Evolutionary conservation across 129 eudicot genomes (phyloP).

Genomic region (Glebionis coronaria): DNA sequence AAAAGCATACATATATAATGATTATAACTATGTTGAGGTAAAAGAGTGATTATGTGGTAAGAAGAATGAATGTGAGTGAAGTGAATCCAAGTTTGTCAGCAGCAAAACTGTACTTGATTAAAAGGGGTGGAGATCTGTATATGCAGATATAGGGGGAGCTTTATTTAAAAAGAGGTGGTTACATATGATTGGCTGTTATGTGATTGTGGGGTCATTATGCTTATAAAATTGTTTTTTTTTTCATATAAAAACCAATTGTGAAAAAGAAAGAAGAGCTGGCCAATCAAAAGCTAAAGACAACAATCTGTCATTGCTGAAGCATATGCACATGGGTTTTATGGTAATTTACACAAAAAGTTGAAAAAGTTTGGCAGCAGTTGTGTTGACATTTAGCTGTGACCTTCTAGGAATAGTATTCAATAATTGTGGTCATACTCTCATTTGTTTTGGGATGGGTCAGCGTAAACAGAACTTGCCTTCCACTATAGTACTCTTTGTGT

Average conservation of each 20-base stretch:
- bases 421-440: conserved; percentile 22
- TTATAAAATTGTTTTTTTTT: conserved; percentile 7
- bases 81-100: conserved; percentile 46
- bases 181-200: conserved; percentile 54
- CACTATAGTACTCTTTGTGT: conserved; percentile 10
- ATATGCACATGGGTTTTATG: conserved; percentile 38
- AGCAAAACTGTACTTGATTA: conserved; percentile 43
- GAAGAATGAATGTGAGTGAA: conserved; percentile 17
- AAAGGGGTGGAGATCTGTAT: conserved; percentile 38
- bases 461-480: conserved; percentile 8
- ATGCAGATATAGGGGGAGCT: conserved; percentile 24
- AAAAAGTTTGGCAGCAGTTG: conserved; percentile 31
- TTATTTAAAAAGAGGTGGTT: conserved; percentile 41
- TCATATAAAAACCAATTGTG: neutral
- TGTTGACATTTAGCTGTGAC: conserved; percentile 43
- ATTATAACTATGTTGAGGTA: neutral
- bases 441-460: conserved; percentile 15
- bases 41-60: neutral
- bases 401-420: conserved; percentile 27
- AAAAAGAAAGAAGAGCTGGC: conserved; percentile 25
- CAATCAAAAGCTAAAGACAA: conserved; percentile 49
- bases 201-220: conserved; percentile 41
- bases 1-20: neutral
- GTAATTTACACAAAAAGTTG: conserved; percentile 38
- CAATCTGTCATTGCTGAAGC: conserved; percentile 48